A percentile compares a stretch with the other conserved stretches of the same genome.
Evolutionary conservation across 129 eudicot genomes (phyloP).

Genomic region (Flaveria bidentis): DNA sequence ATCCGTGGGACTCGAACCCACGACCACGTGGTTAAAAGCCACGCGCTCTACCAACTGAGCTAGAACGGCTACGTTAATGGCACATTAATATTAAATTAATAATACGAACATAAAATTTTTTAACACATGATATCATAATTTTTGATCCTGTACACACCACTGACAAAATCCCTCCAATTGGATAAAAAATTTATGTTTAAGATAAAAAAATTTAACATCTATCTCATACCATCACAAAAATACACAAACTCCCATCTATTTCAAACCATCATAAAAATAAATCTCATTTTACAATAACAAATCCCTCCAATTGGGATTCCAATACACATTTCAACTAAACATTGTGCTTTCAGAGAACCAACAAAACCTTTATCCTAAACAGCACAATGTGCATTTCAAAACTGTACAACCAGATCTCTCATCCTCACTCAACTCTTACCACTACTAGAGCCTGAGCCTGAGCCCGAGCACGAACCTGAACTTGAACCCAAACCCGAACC

Average conservation of each 20-base stretch:
- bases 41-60: slow-evolving; percentile 99
- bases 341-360: slow-evolving; percentile 13
- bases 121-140: no score
- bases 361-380: slow-evolving; percentile 11
- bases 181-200: no score
- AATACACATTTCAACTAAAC: slow-evolving; percentile 24
- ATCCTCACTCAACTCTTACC: slow-evolving; percentile 10
- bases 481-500: slow-evolving; percentile 27
- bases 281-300: slow-evolving; percentile 11
- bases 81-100: not conserved
- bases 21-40: slow-evolving; percentile 99
- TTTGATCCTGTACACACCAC: no score
- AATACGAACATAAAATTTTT: no score
- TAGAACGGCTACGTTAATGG: slow-evolving; percentile 35
- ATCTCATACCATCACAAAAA: no score
- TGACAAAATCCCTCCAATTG: no score
- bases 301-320: slow-evolving; percentile 8
- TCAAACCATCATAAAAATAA: not conserved
- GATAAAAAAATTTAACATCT: no score
- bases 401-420: slow-evolving; percentile 21
- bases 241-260: not conserved
- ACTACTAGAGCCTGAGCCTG: not conserved
- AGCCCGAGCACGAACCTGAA: slow-evolving; percentile 3
- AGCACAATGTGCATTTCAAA: slow-evolving; percentile 21
- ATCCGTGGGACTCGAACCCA: slow-evolving; percentile 97